Conservation (phyloP, 2,329 filamentous ascomycete species). For the Dactylonectria estremocensis region DNA sequence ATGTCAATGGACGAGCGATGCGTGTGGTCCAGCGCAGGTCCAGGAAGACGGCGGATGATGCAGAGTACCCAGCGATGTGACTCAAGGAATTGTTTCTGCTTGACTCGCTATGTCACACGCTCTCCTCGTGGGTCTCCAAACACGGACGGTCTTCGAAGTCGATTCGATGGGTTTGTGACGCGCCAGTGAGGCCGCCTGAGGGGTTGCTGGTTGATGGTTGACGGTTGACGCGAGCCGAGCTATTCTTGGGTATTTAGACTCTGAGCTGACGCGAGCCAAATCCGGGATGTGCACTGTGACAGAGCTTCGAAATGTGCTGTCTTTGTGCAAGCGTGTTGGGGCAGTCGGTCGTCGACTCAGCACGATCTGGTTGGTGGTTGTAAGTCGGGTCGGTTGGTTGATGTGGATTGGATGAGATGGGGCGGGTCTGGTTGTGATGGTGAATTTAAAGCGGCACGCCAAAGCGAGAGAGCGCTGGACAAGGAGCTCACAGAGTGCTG, state of each 20-base stretch:
- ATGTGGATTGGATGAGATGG: constrained; percentile 43
- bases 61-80: constrained; percentile 44
- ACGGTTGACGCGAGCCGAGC: constrained; percentile 21
- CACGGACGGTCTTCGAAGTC: constrained; percentile 19
- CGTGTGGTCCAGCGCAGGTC: constrained; percentile 20
- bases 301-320: constrained; percentile 28
- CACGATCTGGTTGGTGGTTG: constrained; percentile 36
- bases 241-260: constrained; percentile 33
- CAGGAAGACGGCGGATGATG: constrained; percentile 34
- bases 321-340: constrained; percentile 25
- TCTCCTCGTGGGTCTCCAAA: constrained; percentile 24
- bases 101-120: constrained; percentile 31
- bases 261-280: constrained; percentile 37
- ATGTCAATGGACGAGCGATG: constrained; percentile 39
- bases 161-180: constrained; percentile 24
- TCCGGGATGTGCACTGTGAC: constrained; percentile 32
- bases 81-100: constrained; percentile 20
- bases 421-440: constrained; percentile 38
- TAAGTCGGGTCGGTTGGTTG: constrained; percentile 40
- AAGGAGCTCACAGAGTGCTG: neutral
- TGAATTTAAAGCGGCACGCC: constrained; percentile 48
- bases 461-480: constrained; percentile 18
- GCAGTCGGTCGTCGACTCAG: constrained; percentile 37
- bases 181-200: constrained; percentile 12
- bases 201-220: neutral